These are phyloP conservation scores for Heteromeles arbutifolia DNA, from an alignment of 306 rosid species.

Conservation along the genomic window DNA sequence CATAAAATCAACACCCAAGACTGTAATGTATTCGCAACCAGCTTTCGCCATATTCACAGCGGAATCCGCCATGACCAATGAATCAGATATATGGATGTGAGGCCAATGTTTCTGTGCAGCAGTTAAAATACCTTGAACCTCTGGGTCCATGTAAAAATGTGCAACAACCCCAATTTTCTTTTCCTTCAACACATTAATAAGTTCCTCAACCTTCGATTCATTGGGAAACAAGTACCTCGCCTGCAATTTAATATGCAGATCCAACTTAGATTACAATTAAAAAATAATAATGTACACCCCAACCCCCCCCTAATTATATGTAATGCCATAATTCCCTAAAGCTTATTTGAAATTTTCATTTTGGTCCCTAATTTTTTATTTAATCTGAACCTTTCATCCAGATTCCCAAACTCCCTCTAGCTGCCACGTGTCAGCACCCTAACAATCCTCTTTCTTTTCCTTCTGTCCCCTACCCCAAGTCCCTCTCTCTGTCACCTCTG, in stretches of 20 bases:
- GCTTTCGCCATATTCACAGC: slow-evolving; percentile 87
- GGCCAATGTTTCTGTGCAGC: slow-evolving; percentile 98
- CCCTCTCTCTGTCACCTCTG: too few species aligned
- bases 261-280: slow-evolving; percentile 2
- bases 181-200: slow-evolving; percentile 60
- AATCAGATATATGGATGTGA: slow-evolving; percentile 90
- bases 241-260: slow-evolving; percentile 44
- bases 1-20: slow-evolving; percentile 96
- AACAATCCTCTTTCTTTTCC: too few species aligned
- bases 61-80: slow-evolving; percentile 93
- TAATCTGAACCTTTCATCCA: too few species aligned
- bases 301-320: too few species aligned
- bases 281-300: background rate
- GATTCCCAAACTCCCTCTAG: too few species aligned
- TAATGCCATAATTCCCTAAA: too few species aligned
- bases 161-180: slow-evolving; percentile 95
- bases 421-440: too few species aligned
- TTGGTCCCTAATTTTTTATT: too few species aligned
- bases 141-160: slow-evolving; percentile 99
- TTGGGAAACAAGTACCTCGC: slow-evolving; percentile 75
- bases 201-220: slow-evolving; percentile 52
- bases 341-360: too few species aligned
- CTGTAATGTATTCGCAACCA: slow-evolving; percentile 78
- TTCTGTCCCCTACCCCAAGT: too few species aligned
- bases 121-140: slow-evolving; percentile 85